Conservation (phyloP, 2,329 filamentous ascomycete genomes). For the Fusarium longipes region DNA sequence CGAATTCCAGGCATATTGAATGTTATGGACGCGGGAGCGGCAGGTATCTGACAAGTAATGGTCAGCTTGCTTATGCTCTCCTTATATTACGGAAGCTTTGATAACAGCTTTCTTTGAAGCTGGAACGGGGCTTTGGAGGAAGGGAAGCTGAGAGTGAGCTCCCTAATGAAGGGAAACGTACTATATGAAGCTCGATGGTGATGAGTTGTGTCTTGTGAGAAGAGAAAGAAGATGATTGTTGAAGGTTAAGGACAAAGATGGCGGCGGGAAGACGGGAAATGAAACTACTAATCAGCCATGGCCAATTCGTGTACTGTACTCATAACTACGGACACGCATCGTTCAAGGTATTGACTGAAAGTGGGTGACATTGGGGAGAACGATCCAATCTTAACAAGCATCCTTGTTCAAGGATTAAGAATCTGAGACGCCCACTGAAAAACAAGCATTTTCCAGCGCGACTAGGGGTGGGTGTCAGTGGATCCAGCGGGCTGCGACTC, state of each 20-base stretch:
- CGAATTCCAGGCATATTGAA: slow-evolving; percentile 64
- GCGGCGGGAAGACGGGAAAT: slow-evolving; percentile 21
- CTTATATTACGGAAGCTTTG: background rate
- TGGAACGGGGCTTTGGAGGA: background rate
- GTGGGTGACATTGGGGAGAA: slow-evolving; percentile 26
- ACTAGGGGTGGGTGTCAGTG: slow-evolving; percentile 25
- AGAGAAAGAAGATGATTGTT: slow-evolving; percentile 8
- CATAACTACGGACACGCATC: background rate
- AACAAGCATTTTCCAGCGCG: slow-evolving; percentile 29
- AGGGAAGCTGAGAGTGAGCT: background rate
- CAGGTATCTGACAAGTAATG: background rate
- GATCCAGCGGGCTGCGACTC: slow-evolving; percentile 10
- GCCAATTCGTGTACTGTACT: slow-evolving; percentile 17
- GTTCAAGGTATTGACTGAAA: background rate
- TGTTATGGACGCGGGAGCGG: slow-evolving; percentile 2
- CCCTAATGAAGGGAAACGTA: slow-evolving; percentile 4
- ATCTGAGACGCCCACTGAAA: slow-evolving; percentile 36
- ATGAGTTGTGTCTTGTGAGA: background rate
- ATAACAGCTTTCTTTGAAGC: background rate
- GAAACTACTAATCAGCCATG: slow-evolving; percentile 33
- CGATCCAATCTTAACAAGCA: slow-evolving; percentile 37
- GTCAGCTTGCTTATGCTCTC: slow-evolving; percentile 28
- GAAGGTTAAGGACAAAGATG: slow-evolving; percentile 20
- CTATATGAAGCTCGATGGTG: slow-evolving; percentile 9
- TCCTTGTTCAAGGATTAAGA: slow-evolving; percentile 26